Percentiles rank a stretch among this genome's conserved stretches.
Conservation (phyloP, 139 green algal species). For the Coelastrella sp. region DNA sequence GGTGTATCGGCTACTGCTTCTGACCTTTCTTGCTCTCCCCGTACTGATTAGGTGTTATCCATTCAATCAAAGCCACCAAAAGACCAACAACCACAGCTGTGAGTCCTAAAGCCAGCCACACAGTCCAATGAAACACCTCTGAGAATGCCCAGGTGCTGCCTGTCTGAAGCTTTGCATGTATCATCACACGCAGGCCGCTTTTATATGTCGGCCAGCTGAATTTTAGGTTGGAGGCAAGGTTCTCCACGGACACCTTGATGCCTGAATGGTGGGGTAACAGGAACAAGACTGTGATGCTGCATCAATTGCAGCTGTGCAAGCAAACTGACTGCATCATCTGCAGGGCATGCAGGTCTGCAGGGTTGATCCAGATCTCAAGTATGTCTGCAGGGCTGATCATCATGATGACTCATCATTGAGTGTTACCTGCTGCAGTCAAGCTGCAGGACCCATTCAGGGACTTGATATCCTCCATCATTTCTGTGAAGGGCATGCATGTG, state of each 20-base stretch:
- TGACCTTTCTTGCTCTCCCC: slow-evolving; percentile 26
- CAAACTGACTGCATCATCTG: too few relatives aligned
- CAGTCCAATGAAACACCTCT: slow-evolving; percentile 35
- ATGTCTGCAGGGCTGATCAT: too few relatives aligned
- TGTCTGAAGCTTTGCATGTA: slow-evolving; percentile 32
- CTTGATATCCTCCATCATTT: slow-evolving; percentile 37
- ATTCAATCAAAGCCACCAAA: slow-evolving; percentile 28
- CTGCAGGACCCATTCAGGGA: background rate
- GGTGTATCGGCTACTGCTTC: too few relatives aligned
- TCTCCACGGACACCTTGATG: background rate
- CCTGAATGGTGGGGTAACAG: slow-evolving; percentile 22
- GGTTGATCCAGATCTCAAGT: too few relatives aligned
- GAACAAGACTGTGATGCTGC: too few relatives aligned
- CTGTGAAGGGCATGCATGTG: slow-evolving; percentile 30
- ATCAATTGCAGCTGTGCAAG: too few relatives aligned
- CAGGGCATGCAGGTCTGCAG: too few relatives aligned
- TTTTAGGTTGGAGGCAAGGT: slow-evolving; percentile 18
- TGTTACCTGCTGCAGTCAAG: slow-evolving; percentile 36
- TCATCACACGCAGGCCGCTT: slow-evolving; percentile 43
- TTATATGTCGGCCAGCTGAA: slow-evolving; percentile 49
- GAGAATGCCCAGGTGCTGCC: slow-evolving; percentile 50
- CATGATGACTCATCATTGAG: background rate
- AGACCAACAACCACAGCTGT: slow-evolving; percentile 34
- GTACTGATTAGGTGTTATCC: background rate
- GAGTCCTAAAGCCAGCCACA: slow-evolving; percentile 35